Evolutionary conservation across 129 eudicot genomes (phyloP), one percentile per base, ranked within the genome.

Genomic region (Pittosporum tobira): DNA sequence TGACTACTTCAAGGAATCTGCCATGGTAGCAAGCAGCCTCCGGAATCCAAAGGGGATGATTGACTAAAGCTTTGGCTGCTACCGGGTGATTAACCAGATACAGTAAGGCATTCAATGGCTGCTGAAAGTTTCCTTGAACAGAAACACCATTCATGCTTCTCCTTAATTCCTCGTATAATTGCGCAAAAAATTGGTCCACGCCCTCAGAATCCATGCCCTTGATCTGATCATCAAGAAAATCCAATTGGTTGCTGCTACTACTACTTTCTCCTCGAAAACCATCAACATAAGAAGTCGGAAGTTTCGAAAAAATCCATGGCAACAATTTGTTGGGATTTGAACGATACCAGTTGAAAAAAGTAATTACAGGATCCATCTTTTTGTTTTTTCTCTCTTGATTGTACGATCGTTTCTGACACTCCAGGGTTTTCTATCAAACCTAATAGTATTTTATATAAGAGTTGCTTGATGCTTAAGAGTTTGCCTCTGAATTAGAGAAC

Each of bases 41-140:
- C 0, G 98, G 95, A 19, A 86, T 80, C 98, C 98, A 91, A 95
- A 95, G 83, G 0, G 60, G 85, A 56, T 91, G 98, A 70, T 62
- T 91, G 51, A 91, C 98, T 59, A 91, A 72, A 51, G 82, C 80
- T 57, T 74, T 78, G 1, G 85, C 89, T 7, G 94, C 98, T 30
- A 80, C 76, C 1, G 95, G 98, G 68, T 69, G 71, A 47, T 65
- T 83, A 37, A 91, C 73, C 83, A 91, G 71, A 72, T 73, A 71
- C 84, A 68, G 60, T 63, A 91, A 76, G 1, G 85, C 95, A 84
- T 94, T 80, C 62, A 91, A 64, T 2, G 98, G 98, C 87, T 80
- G 98, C 82, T 86, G 94, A 64, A 91, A 91, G 63, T 91, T 83
- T 43, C 98, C 98, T 57, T 86, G 81, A 29, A 94, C 98, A 13